phyloP scores from a whole-genome alignment of 768 basidiomycete genomes.

The Sporobolomyces phaffii region DNA sequence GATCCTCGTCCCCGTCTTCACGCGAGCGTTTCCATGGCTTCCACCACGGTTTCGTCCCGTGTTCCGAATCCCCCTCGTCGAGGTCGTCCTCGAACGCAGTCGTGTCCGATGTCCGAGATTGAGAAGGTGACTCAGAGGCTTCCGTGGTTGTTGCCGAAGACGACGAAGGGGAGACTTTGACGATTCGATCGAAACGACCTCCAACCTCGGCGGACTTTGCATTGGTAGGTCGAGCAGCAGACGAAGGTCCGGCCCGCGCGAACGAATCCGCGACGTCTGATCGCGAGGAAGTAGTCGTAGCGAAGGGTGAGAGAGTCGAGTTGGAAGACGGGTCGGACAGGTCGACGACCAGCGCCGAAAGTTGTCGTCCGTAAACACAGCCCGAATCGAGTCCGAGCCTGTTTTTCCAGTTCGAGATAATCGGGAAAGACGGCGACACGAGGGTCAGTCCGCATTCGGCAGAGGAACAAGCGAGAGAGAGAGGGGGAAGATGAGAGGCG shows the following conservation, averaged over 20 bases:
- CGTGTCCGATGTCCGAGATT: background rate
- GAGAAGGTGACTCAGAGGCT: background rate
- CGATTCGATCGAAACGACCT: background rate
- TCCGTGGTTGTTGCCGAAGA: background rate
- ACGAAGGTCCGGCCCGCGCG: too few relatives aligned
- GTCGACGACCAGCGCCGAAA: slow-evolving; percentile 29
- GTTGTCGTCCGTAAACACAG: slow-evolving; percentile 33
- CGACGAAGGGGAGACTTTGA: background rate
- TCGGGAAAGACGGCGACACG: too few relatives aligned
- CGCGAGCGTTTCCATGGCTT: slow-evolving; percentile 3
- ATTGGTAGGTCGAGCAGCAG: too few relatives aligned
- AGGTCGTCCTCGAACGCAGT: background rate
- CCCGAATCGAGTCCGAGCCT: slow-evolving; percentile 35
- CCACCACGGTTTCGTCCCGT: slow-evolving; percentile 1
- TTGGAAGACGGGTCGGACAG: background rate
- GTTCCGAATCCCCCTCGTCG: background rate
- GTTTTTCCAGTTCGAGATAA: too few relatives aligned
- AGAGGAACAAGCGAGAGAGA: too few relatives aligned
- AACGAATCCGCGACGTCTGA: background rate
- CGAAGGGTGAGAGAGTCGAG: background rate
- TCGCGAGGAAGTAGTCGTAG: background rate
- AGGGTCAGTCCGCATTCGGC: too few relatives aligned
- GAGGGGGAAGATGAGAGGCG: too few relatives aligned
- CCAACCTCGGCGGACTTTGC: background rate
- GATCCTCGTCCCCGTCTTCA: background rate